Percentiles rank a stretch among this genome's conserved stretches.
phyloP scores from a whole-genome alignment of 352 stramenopile genomes.

The Aphanomyces stellatus region DNA sequence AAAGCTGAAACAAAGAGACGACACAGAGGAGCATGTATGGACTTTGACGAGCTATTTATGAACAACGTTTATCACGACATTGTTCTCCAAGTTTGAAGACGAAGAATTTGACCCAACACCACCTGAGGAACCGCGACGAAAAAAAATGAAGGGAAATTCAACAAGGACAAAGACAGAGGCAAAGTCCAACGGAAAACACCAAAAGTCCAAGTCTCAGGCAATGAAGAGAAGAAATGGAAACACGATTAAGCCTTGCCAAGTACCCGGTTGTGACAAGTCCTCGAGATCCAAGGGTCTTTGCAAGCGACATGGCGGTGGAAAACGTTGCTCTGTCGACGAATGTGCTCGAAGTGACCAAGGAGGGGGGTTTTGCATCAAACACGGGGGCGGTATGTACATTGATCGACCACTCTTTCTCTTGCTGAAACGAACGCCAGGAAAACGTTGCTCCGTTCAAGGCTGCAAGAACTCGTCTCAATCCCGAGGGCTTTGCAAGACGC shows the following conservation, averaged over 20 bases:
- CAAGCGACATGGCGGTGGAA: constrained; percentile 59
- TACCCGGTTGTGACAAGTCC: constrained; percentile 53
- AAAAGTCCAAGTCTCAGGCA: background rate
- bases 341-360: constrained; percentile 28
- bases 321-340: constrained; percentile 25
- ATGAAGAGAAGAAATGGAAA: background rate
- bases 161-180: background rate
- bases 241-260: constrained; percentile 39
- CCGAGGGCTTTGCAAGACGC: constrained; percentile 7
- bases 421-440: background rate
- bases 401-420: background rate
- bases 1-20: background rate
- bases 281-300: constrained; percentile 63
- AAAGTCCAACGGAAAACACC: background rate
- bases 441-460: background rate
- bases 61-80: constrained; percentile 1
- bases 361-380: constrained; percentile 25
- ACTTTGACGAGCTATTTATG: background rate
- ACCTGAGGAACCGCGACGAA: background rate
- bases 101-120: background rate
- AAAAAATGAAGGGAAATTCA: constrained; percentile 26
- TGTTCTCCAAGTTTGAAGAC: background rate
- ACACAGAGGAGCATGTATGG: background rate
- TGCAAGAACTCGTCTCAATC: constrained; percentile 15
- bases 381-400: background rate